Conservation (phyloP, 108 stramenopile species). For the Craspedostauros australis region DNA sequence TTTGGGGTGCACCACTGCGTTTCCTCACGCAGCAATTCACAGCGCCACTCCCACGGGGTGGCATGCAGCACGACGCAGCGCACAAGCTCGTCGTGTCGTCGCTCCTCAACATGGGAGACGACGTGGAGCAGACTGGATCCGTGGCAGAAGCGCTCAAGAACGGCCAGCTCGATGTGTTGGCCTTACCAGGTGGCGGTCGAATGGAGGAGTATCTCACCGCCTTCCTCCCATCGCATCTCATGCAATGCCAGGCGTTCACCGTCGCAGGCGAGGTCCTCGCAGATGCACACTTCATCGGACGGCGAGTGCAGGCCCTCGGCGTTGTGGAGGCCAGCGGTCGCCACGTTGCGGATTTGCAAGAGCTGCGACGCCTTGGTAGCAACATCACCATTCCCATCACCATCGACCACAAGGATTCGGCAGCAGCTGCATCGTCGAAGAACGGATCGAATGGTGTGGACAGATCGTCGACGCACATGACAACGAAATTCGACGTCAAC, state of each 20-base stretch:
- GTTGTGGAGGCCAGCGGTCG: conserved; percentile 71
- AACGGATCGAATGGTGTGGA: neutral
- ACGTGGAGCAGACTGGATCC: conserved; percentile 15
- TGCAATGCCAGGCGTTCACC: conserved; percentile 49
- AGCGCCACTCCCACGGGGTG: conserved; percentile 1
- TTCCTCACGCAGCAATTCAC: conserved; percentile 23
- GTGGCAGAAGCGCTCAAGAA: conserved; percentile 30
- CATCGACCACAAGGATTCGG: too few species aligned
- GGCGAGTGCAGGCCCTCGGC: conserved; percentile 64
- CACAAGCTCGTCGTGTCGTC: conserved; percentile 40
- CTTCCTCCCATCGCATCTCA: conserved; percentile 69
- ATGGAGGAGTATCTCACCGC: conserved; percentile 76
- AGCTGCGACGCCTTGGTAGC: conserved; percentile 50
- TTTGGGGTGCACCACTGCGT: conserved; percentile 32
- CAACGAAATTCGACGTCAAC: conserved; percentile 47
- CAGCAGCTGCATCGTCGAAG: neutral
- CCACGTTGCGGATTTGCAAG: conserved; percentile 76
- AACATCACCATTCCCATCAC: conserved; percentile 20
- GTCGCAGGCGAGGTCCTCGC: conserved; percentile 58
- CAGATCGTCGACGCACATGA: neutral
- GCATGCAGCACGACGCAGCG: conserved; percentile 23
- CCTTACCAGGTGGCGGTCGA: conserved; percentile 49
- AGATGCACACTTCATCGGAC: conserved; percentile 55
- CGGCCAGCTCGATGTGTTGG: conserved; percentile 31
- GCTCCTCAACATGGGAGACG: conserved; percentile 42